Base-by-base conservation (phyloP, 2,329 filamentous ascomycete species). In the Paecilomyces niveus region DNA sequence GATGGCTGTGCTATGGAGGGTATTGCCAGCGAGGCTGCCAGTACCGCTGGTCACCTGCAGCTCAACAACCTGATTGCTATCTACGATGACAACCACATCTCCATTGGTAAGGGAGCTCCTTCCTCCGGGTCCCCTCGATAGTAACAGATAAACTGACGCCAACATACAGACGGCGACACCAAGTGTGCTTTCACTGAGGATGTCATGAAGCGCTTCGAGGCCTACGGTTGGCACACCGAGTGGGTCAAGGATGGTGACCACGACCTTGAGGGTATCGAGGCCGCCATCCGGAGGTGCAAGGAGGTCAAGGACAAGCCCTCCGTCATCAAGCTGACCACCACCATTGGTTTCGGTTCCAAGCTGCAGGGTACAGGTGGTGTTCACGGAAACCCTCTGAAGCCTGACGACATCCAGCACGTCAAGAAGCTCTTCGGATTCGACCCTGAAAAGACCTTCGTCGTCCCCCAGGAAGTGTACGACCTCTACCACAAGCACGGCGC, bases 1-100 rank as follows among this genome's bases (percentile, higher is more conserved):
- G 94, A 99, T 83, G 94, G 94, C 67, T 99, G 94, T 80, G 85
- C 95, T 80, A 95, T 96, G 92, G 94, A 99, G 84, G 94, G 94
- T 84, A 85, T 99, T 81, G 91, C 94, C 67, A 85, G 86, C 73
- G 94, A 99, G 83, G 93, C 94, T 71, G 90, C 84, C 68, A 96
- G 92, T 61, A 84, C 92, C 68, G 94, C 94, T 68, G 94, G 94
- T 73, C 94, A 99, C 82, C 85, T 97, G 78, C 89, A 97, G 85
- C 87, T 99, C 65, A 94, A 93, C 75, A 99, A 97, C 85, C 83
- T 99, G 72, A 97, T 97, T 79, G 87, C 85, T 78, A 85, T 99
- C 79, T 99, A 93, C 79, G 94, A 99, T 74, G 94, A 99, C 84
- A 99, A 99, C 86, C 89, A 96, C 78, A 97, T 99, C 74, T 96